A percentile compares a stretch with the other conserved stretches of the same genome.
These are phyloP conservation scores for Suhomyces canberraensis DNA, from an alignment of 805 yeast species.

Conservation along the genomic window DNA sequence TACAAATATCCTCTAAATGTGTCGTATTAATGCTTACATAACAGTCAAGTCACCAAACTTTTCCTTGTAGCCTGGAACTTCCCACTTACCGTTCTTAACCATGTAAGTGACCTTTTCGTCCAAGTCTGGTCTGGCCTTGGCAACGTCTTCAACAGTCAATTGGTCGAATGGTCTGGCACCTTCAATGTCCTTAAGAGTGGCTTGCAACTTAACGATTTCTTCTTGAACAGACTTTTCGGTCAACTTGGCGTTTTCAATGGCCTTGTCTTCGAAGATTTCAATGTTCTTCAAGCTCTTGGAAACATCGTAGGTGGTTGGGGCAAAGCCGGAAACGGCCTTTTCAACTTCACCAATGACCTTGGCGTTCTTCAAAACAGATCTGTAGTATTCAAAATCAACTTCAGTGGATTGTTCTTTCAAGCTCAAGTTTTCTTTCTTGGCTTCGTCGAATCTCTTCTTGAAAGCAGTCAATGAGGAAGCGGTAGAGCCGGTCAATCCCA, in stretches of 20 bases:
- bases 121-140: conserved; percentile 94
- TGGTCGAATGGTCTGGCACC: conserved; percentile 97
- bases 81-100: conserved; percentile 97
- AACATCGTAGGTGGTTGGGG: conserved; percentile 82
- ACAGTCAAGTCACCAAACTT: conserved; percentile 96
- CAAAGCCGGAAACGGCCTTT: conserved; percentile 67
- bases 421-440: conserved; percentile 74
- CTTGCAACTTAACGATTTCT: conserved; percentile 81
- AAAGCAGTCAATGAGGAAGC: conserved; percentile 84
- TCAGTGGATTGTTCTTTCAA: conserved; percentile 68
- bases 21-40: conserved; percentile 64
- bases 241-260: conserved; percentile 89
- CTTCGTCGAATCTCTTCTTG: conserved; percentile 98
- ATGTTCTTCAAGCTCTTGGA: conserved; percentile 88
- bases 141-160: conserved; percentile 92
- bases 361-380: conserved; percentile 74
- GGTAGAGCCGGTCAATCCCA: conserved; percentile 91
- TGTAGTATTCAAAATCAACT: conserved; percentile 82
- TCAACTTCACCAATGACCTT: conserved; percentile 78
- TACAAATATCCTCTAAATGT: too few species aligned
- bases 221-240: conserved; percentile 86
- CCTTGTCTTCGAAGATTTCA: conserved; percentile 91
- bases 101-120: conserved; percentile 92
- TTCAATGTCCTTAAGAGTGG: conserved; percentile 90
- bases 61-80: conserved; percentile 97